These are phyloP conservation scores for Modicella reniformis DNA, from an alignment of 371 early-diverging fungal genomes.

Conservation along the genomic window DNA sequence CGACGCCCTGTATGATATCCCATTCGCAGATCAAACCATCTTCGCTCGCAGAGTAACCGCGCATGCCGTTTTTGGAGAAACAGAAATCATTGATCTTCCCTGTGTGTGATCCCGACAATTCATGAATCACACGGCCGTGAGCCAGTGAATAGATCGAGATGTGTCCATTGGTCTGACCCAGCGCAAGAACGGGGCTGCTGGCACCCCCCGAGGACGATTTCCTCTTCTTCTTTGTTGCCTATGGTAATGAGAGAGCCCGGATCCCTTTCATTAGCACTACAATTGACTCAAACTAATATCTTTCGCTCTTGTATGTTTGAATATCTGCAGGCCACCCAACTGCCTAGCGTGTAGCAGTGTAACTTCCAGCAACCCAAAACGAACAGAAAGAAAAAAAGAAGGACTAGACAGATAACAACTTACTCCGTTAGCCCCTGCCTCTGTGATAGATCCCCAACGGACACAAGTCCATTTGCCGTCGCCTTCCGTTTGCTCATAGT, in stretches of 20 bases:
- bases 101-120: slow-evolving; percentile 68
- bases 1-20: slow-evolving; percentile 72
- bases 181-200: slow-evolving; percentile 65
- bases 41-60: slow-evolving; percentile 73
- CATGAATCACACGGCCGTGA: slow-evolving; percentile 68
- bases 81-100: slow-evolving; percentile 75
- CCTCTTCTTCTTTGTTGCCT: slow-evolving; percentile 64
- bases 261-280: slow-evolving; percentile 9
- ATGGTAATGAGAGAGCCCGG: neutral
- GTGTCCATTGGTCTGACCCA: slow-evolving; percentile 73
- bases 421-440: slow-evolving; percentile 55
- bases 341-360: too few relatives aligned
- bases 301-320: too few relatives aligned
- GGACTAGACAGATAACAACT: slow-evolving; percentile 13
- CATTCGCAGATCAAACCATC: slow-evolving; percentile 79
- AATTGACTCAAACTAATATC: neutral
- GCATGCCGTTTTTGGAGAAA: slow-evolving; percentile 65
- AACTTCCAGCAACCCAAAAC: too few relatives aligned
- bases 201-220: slow-evolving; percentile 42
- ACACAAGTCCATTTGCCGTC: slow-evolving; percentile 67
- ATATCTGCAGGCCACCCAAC: too few relatives aligned
- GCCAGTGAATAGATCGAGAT: slow-evolving; percentile 72
- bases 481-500: slow-evolving; percentile 67
- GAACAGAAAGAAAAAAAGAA: neutral
- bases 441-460: slow-evolving; percentile 69